Evolutionary conservation across 1,284 basidiomycete genomes (phyloP).

Genomic region (Boletus sp.): DNA sequence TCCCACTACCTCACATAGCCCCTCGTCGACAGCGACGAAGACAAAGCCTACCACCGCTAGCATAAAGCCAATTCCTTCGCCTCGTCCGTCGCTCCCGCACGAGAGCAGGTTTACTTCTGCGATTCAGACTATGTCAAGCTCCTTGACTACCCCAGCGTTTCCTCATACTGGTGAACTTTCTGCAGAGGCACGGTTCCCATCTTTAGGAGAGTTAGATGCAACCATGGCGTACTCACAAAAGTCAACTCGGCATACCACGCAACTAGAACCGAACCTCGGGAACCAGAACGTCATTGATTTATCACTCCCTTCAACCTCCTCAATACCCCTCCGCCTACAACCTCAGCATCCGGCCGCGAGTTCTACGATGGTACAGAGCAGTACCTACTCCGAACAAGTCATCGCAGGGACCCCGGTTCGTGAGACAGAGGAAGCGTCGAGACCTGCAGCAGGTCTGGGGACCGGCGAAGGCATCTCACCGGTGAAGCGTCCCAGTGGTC

Average conservation of each 20-base stretch:
- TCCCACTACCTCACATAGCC: slow-evolving; percentile 24
- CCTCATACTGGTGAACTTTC: slow-evolving; percentile 40
- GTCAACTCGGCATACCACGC: slow-evolving; percentile 18
- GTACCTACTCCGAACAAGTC: slow-evolving; percentile 47
- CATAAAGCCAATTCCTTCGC: slow-evolving; percentile 42
- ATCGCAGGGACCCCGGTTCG: slow-evolving; percentile 56
- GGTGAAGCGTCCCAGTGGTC: slow-evolving; percentile 24
- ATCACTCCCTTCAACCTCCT: slow-evolving; percentile 24
- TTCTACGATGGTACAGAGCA: slow-evolving; percentile 15
- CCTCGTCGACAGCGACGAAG: slow-evolving; percentile 25
- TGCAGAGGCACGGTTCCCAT: slow-evolving; percentile 69
- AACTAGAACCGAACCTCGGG: slow-evolving; percentile 13
- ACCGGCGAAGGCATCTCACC: slow-evolving; percentile 15
- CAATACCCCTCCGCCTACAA: slow-evolving; percentile 17
- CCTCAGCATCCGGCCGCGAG: slow-evolving; percentile 14
- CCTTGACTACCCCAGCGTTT: slow-evolving; percentile 23
- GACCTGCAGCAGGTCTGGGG: slow-evolving; percentile 6
- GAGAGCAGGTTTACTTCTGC: slow-evolving; percentile 11
- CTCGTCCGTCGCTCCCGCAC: slow-evolving; percentile 37
- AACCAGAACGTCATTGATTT: slow-evolving; percentile 20
- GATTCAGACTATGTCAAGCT: slow-evolving; percentile 13
- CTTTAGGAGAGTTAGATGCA: slow-evolving; percentile 72
- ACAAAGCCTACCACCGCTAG: slow-evolving; percentile 30
- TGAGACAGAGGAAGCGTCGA: slow-evolving; percentile 31
- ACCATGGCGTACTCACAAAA: slow-evolving; percentile 39